Base-by-base conservation (phyloP, 2,329 filamentous ascomycete species). In the Acarospora socialis region DNA sequence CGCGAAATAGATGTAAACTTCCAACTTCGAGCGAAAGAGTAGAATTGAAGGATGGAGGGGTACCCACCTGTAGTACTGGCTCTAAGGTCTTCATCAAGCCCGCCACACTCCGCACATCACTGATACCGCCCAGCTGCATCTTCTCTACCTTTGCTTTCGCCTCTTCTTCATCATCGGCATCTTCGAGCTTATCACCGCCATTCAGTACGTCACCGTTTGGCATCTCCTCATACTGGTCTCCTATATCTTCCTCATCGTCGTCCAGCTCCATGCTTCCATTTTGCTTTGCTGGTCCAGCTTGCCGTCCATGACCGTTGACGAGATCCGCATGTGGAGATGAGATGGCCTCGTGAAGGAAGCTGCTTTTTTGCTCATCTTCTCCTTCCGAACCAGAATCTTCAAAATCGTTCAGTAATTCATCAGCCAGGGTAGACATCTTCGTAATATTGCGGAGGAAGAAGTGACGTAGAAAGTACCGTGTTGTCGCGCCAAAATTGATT, bases 341-440 rank as follows among this genome's bases (percentile, higher is more conserved):
- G 18, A 60, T 54, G 31, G 60, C 56, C 23, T 63, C 55, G 37
- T 57, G 45, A 21, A 52, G 45, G 42, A 65, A 57, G 17, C 58
- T 60, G 31, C 67, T 61, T 35, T 70, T 63, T 28, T 67, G 63
- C 19, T 71, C 63, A 21, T 73, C 71, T 39, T 77, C 77, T 21
- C 68, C 72, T 46, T 90, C 81, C 32, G 82, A 82, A 31, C 76
- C 83, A 4, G 76, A 81, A 50, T 92, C 82, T 47, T 84, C 83
- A 42, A 92, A 90, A 53, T 92, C 83, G 49, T 90, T 81, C 46
- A 95, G 67, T 7, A 98, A 70, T 54, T 95, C 87, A 49, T 95
- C 86, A 40, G 82, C 87, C 41, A 92, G 69, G 26, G 83, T 92
- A 53, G 87, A 83, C 84, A 94, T 92, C n/a, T n/a, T n/a, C n/a